These are phyloP conservation scores for Penicillium turbatum DNA, from an alignment of 495 filamentous ascomycete genomes.

Conservation along the genomic window DNA sequence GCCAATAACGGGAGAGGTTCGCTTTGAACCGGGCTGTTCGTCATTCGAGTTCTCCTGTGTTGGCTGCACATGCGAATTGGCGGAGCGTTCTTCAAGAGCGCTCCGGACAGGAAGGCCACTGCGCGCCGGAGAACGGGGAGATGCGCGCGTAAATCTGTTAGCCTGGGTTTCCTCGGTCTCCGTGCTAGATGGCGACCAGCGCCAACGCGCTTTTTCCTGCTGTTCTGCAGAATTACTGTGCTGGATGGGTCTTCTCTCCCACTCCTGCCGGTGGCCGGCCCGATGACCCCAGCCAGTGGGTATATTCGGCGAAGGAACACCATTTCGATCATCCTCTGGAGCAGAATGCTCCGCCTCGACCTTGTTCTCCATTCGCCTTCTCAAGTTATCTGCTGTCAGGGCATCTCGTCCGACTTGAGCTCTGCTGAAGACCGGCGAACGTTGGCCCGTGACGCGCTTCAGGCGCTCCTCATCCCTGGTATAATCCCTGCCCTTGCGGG, in stretches of 20 bases:
- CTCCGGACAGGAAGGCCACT: conserved; percentile 12
- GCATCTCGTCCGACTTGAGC: conserved; percentile 33
- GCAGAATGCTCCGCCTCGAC: background rate
- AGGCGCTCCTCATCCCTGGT: conserved; percentile 44
- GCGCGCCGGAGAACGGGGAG: conserved; percentile 19
- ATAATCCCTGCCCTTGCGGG: conserved; percentile 35
- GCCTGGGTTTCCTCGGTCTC: conserved; percentile 14
- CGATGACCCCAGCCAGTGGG: conserved; percentile 58
- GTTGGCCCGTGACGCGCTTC: conserved; percentile 39
- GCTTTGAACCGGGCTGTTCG: conserved; percentile 20
- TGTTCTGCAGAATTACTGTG: conserved; percentile 24
- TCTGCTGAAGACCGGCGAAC: conserved; percentile 46
- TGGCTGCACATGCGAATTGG: conserved; percentile 9
- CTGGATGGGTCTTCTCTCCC: conserved; percentile 43
- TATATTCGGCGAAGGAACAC: conserved; percentile 50
- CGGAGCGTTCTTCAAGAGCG: conserved; percentile 21
- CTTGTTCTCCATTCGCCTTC: conserved; percentile 40
- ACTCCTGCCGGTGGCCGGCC: conserved; percentile 47
- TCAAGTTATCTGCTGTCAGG: conserved; percentile 45
- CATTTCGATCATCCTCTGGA: conserved; percentile 18
- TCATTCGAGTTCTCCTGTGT: conserved; percentile 16
- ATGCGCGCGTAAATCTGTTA: conserved; percentile 14
- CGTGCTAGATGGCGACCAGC: conserved; percentile 2
- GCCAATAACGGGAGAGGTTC: conserved; percentile 28
- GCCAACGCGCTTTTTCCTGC: conserved; percentile 13